Conservation (phyloP, 2,329 filamentous ascomycete genomes). For the Leptographium flavum region DNA sequence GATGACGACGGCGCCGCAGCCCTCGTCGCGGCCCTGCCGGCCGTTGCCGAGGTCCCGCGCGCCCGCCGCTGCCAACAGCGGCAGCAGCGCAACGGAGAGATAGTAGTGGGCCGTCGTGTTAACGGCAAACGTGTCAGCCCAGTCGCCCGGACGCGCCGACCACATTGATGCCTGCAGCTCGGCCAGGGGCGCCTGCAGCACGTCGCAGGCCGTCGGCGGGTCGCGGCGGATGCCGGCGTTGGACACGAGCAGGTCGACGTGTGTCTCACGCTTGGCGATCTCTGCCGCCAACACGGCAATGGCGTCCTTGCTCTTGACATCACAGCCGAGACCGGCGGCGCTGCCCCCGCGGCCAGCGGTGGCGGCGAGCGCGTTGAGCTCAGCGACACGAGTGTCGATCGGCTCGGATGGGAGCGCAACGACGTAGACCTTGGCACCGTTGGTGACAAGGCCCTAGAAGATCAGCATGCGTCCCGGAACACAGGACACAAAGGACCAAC, state of each 20-base stretch:
- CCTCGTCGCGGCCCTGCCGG: not conserved
- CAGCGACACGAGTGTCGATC: constrained; percentile 41
- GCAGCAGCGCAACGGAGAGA: constrained; percentile 46
- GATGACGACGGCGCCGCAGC: constrained; percentile 15
- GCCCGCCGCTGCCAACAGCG: constrained; percentile 40
- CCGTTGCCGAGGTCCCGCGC: constrained; percentile 12
- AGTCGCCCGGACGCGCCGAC: constrained; percentile 42
- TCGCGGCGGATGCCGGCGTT: constrained; percentile 10
- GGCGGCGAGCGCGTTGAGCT: constrained; percentile 42
- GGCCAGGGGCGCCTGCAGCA: constrained; percentile 6
- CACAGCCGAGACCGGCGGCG: constrained; percentile 28
- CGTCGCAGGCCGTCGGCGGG: constrained; percentile 4
- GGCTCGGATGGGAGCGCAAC: constrained; percentile 50
- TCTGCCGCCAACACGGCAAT: constrained; percentile 43
- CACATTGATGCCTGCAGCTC: constrained; percentile 31
- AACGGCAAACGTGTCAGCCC: constrained; percentile 57
- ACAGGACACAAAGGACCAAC: constrained; percentile 2
- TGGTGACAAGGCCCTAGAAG: constrained; percentile 32
- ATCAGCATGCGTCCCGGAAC: not conserved
- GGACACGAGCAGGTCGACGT: constrained; percentile 25
- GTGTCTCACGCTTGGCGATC: constrained; percentile 34
- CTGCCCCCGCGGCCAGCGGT: not conserved
- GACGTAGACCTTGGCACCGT: constrained; percentile 58
- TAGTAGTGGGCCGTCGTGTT: constrained; percentile 62
- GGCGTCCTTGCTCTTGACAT: constrained; percentile 48